phyloP scores from a whole-genome alignment of 2,329 filamentous ascomycete species.

The Colletotrichum orchidophilum region DNA sequence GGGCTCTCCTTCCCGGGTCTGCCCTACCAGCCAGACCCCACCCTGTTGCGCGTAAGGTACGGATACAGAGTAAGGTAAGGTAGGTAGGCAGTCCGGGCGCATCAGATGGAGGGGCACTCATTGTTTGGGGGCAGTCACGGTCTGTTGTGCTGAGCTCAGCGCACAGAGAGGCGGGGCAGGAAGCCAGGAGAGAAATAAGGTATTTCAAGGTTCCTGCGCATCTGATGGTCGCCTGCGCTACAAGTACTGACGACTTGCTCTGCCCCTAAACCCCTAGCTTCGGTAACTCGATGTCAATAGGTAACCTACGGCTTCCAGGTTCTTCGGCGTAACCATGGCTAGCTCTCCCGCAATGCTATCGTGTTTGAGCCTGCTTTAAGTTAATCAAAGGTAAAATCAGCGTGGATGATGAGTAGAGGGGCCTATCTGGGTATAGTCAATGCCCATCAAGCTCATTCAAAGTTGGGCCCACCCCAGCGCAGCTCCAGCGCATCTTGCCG shows the following conservation, averaged over 20 bases:
- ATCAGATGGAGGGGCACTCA: slow-evolving; percentile 7
- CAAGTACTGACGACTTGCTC: background rate
- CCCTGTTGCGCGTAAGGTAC: background rate
- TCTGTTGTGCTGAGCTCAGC: slow-evolving; percentile 5
- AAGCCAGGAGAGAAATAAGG: background rate
- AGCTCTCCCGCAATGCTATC: background rate
- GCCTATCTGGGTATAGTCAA: background rate
- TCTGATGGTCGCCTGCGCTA: background rate
- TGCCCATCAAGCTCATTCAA: background rate
- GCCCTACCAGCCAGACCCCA: background rate
- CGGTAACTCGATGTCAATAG: background rate
- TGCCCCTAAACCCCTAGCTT: background rate
- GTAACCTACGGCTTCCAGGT: background rate
- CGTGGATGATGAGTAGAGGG: background rate
- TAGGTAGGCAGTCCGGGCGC: background rate
- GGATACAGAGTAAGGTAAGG: background rate
- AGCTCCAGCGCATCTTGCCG: background rate
- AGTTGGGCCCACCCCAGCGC: background rate
- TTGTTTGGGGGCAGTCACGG: background rate
- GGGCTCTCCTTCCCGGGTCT: background rate
- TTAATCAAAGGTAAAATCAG: background rate
- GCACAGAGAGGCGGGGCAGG: background rate
- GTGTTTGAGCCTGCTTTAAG: background rate
- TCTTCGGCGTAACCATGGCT: background rate
- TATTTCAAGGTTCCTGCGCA: background rate